Percentiles rank a stretch among this genome's conserved stretches.
Conservation (phyloP, 345 rosid genomes). For the Odontarrhena argentea region DNA sequence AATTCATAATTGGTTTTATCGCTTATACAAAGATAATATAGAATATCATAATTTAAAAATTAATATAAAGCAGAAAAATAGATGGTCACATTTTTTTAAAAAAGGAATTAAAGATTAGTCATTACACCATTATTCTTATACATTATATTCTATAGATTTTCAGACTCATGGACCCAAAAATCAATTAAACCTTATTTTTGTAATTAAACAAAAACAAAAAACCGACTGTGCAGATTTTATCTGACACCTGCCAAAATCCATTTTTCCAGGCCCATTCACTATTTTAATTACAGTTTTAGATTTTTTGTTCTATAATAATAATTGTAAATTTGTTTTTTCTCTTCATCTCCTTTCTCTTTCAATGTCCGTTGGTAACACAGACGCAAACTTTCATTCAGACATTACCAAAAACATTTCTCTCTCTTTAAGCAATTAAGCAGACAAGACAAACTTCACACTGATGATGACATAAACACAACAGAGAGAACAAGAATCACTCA, state of each 20-base stretch:
- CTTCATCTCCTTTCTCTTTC: conserved; percentile 37
- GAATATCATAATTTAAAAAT: no score
- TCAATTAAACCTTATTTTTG: no score
- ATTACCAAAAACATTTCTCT: neutral
- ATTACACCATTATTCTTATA: no score
- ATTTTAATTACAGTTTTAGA: conserved; percentile 29
- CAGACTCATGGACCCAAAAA: no score
- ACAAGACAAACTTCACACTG: conserved; percentile 17
- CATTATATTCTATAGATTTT: no score
- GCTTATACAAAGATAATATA: no score
- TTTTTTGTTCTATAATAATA: conserved; percentile 16
- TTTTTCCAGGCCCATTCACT: conserved; percentile 20
- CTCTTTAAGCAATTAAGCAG: neutral
- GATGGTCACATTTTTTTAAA: no score
- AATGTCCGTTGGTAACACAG: conserved; percentile 65
- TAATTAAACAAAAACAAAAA: no score
- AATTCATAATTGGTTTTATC: no score
- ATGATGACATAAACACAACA: conserved; percentile 46
- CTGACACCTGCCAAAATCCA: conserved; percentile 30
- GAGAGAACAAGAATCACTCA: conserved; percentile 42
- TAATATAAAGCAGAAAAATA: no score
- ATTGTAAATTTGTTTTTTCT: conserved; percentile 28
- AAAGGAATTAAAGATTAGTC: no score
- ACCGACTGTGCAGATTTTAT: neutral
- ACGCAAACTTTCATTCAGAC: conserved; percentile 42